phyloP scores from a whole-genome alignment of 495 filamentous ascomycete species.

The Penicillium lividum region DNA sequence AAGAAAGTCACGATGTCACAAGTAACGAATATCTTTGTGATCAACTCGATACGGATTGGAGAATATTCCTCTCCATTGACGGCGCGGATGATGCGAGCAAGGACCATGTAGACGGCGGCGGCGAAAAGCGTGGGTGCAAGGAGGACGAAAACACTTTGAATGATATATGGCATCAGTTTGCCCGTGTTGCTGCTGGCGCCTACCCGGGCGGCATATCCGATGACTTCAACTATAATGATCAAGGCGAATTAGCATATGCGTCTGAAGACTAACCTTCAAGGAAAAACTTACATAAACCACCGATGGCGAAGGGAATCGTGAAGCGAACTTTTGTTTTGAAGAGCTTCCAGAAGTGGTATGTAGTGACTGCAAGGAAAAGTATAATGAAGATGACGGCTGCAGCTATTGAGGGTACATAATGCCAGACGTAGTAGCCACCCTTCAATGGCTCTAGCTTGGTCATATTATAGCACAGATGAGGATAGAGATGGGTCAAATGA shows the following conservation, averaged over 20 bases:
- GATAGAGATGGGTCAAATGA: no score
- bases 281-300: constrained; percentile 24
- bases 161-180: constrained; percentile 21
- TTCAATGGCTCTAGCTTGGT: constrained; percentile 13
- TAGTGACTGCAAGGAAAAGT: constrained; percentile 46
- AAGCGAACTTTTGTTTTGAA: constrained; percentile 12
- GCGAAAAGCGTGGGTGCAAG: constrained; percentile 41
- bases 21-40: constrained; percentile 25
- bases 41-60: constrained; percentile 2
- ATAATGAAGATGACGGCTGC: constrained; percentile 49
- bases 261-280: no score
- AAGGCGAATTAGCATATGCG: constrained; percentile 5
- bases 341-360: constrained; percentile 38
- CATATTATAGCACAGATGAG: constrained; percentile 5
- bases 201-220: constrained; percentile 45
- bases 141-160: constrained; percentile 31
- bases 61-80: constrained; percentile 36
- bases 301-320: constrained; percentile 19
- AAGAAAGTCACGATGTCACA: constrained; percentile 23
- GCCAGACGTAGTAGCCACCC: constrained; percentile 17
- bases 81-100: constrained; percentile 44
- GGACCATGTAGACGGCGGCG: constrained; percentile 54
- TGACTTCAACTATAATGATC: constrained; percentile 38
- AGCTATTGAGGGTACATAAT: constrained; percentile 43
- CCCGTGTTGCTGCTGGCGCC: constrained; percentile 18